Conservation (phyloP, 192 early-diverging fungal genomes). For the Backusella morwellensis region DNA sequence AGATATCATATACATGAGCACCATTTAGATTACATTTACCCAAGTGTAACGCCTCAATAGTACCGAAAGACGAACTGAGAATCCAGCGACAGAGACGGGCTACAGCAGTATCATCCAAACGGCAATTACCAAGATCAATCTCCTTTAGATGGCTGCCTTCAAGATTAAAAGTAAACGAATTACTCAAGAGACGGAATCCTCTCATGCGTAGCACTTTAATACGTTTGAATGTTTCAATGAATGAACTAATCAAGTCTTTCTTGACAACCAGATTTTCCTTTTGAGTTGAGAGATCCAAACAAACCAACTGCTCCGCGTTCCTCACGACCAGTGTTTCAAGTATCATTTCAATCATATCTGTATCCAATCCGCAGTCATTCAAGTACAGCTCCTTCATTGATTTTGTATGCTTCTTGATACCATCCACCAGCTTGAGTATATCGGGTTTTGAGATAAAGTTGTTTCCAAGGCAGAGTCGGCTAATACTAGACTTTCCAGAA, state of each 20-base stretch:
- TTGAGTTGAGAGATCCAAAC: background rate
- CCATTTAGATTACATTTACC: slow-evolving; percentile 45
- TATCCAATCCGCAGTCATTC: slow-evolving; percentile 10
- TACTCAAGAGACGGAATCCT: background rate
- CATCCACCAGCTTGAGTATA: background rate
- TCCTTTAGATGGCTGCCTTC: background rate
- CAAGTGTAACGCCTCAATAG: slow-evolving; percentile 28
- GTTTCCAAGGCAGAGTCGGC: background rate
- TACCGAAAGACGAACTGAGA: slow-evolving; percentile 13
- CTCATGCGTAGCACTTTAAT: background rate
- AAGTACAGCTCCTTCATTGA: slow-evolving; percentile 6
- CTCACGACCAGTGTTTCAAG: background rate
- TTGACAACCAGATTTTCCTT: background rate
- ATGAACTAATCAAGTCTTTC: background rate
- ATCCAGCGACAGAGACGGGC: slow-evolving; percentile 27
- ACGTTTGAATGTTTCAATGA: background rate
- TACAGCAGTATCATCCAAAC: slow-evolving; percentile 6
- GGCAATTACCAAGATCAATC: slow-evolving; percentile 21
- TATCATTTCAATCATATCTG: slow-evolving; percentile 10
- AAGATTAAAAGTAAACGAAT: background rate
- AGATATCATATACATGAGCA: slow-evolving; percentile 36
- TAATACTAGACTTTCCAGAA: background rate
- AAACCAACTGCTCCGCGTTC: background rate
- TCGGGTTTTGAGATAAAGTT: background rate
- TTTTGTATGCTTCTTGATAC: slow-evolving; percentile 1